Percentiles rank a stretch among this genome's conserved stretches.
Conservation (phyloP, 345 rosid species). For the Dovyalis caffra region DNA sequence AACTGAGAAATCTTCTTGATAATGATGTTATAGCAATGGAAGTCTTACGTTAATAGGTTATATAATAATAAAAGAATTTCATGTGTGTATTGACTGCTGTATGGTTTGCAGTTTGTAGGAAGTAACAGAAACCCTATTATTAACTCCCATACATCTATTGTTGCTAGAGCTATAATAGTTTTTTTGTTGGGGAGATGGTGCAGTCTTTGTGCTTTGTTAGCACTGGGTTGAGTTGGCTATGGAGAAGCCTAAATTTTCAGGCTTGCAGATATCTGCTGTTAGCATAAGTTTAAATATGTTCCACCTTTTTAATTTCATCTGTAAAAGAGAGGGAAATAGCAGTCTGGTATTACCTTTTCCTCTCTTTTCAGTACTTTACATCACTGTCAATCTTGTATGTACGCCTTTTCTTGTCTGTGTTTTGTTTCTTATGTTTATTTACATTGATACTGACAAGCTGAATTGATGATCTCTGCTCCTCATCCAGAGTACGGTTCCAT, state of each 20-base stretch:
- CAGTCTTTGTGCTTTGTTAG: no score
- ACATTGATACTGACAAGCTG: not conserved
- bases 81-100: no score
- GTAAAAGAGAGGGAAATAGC: not conserved
- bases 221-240: not conserved
- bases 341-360: not conserved
- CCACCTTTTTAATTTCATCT: not conserved
- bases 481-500: conserved; percentile 94
- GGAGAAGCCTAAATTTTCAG: not conserved
- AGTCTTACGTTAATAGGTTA: not conserved
- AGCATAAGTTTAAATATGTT: not conserved
- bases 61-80: no score
- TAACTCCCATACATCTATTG: no score
- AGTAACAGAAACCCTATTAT: no score
- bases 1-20: no score
- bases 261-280: not conserved
- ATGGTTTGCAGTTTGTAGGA: no score
- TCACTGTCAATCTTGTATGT: not conserved
- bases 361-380: not conserved
- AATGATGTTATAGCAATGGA: not conserved
- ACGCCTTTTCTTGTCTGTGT: not conserved
- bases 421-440: not conserved
- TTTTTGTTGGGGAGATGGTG: no score
- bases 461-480: not conserved
- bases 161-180: no score